These are phyloP conservation scores for Pichia kluyveri DNA, from an alignment of 805 yeast genomes.

Conservation along the genomic window DNA sequence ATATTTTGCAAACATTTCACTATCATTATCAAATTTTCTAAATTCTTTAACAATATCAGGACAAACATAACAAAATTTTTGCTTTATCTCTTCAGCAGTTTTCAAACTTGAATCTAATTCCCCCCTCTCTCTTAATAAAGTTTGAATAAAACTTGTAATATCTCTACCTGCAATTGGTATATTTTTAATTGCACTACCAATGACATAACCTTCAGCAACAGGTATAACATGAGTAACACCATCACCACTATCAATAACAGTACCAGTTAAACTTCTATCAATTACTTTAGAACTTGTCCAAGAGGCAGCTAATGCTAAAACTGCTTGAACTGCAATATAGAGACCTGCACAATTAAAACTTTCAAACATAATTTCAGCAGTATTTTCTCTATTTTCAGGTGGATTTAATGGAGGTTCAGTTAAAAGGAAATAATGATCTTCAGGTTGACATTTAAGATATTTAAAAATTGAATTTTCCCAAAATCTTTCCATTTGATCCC, in stretches of 20 bases:
- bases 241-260: constrained; percentile 97
- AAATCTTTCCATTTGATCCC: constrained; percentile 99
- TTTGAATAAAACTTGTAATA: constrained; percentile 88
- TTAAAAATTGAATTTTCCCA: constrained; percentile 98
- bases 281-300: constrained; percentile 96
- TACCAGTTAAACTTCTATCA: constrained; percentile 94
- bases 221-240: constrained; percentile 99
- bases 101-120: constrained; percentile 88
- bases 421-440: constrained; percentile 89
- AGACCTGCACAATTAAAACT: constrained; percentile 97
- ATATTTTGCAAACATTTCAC: constrained; percentile 89
- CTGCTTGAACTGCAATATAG: constrained; percentile 98
- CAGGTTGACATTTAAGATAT: constrained; percentile 96
- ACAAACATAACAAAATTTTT: constrained; percentile 93
- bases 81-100: constrained; percentile 96
- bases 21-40: constrained; percentile 86
- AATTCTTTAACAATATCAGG: constrained; percentile 97
- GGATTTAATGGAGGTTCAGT: constrained; percentile 99
- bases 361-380: constrained; percentile 98
- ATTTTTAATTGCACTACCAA: constrained; percentile 94
- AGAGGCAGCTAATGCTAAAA: constrained; percentile 94
- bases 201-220: constrained; percentile 98
- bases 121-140: constrained; percentile 91
- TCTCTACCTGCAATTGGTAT: constrained; percentile 99
- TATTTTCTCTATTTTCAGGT: constrained; percentile 98